Base-by-base conservation (phyloP, 192 early-diverging fungal genomes). In the Coemansia sp. region DNA sequence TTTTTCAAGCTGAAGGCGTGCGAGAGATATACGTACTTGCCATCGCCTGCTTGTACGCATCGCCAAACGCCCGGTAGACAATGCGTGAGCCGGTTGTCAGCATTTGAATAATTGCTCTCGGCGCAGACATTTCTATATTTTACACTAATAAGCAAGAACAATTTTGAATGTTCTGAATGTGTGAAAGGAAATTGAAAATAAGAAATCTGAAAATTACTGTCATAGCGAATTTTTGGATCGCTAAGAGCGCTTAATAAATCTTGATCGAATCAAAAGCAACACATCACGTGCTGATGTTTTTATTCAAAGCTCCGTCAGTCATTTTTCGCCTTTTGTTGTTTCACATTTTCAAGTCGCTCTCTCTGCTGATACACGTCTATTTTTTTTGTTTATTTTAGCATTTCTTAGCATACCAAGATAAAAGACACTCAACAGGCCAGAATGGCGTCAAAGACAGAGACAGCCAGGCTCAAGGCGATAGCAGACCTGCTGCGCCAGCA, bases 41-140 rank as follows among this genome's bases (percentile, higher is more conserved):
- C 63, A 91, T 85, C 15, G 92, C 94, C 66, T 94, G 89, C 57
- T 89, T 90, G 76, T 94, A 98, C 25, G 96, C 96, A 58, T 93
- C 96, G 60, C 93, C 86, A 73, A 95, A 95, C 43, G 96, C 96
- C 70, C 90, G 87, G 33, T 92, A 92, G 42, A 95, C 79, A 74
- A 98, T 91, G 64, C 89, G 89, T 8, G 88, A 80, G 50, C 92
- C 92, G 53, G 86, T 85, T n/a, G 89, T 68, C 38, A 93, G 63
- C 70, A 93, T 85, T 77, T 93, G 90, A 53, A 87, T 86, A 71
- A 93, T 84, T 25, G 91, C 73, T 69, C 85, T 83, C 59, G 81
- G 88, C 33, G 90, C 87, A 77, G 89, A 86, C 71, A 84, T 79
- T 57, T 55, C 5, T 29, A 33, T 55, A 15, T 22, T 32, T 53